These are phyloP conservation scores for Candida gorgasii DNA, from an alignment of 805 yeast genomes.

Conservation along the genomic window DNA sequence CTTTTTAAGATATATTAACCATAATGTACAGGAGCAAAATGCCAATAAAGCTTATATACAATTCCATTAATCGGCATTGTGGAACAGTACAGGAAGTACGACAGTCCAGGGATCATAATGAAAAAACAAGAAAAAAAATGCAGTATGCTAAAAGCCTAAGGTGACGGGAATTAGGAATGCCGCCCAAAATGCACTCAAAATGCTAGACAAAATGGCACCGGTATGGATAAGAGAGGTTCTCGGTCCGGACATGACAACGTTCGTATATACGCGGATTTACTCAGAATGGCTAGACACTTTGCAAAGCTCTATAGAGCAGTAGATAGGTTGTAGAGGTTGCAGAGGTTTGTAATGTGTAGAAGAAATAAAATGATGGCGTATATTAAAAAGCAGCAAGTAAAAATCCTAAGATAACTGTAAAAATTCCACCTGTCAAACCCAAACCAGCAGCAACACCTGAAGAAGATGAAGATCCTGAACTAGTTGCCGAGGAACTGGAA, in stretches of 20 bases:
- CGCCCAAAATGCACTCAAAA: too few species aligned
- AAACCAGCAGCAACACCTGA: neutral
- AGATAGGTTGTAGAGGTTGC: too few species aligned
- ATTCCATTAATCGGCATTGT: slow-evolving; percentile 5
- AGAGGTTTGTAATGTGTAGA: too few species aligned
- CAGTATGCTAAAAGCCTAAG: slow-evolving; percentile 1
- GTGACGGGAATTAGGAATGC: neutral
- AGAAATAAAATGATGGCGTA: too few species aligned
- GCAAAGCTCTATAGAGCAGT: too few species aligned
- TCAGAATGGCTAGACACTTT: too few species aligned
- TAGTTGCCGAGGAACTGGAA: slow-evolving; percentile 1
- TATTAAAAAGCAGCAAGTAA: slow-evolving; percentile 8
- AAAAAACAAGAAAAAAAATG: neutral
- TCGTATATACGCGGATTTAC: too few species aligned
- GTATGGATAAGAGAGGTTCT: too few species aligned
- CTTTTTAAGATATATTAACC: too few species aligned
- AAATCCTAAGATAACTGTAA: slow-evolving; percentile 12
- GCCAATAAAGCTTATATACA: slow-evolving; percentile 1
- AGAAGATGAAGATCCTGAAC: slow-evolving; percentile 8
- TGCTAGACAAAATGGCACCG: too few species aligned
- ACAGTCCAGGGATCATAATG: neutral
- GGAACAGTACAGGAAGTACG: neutral
- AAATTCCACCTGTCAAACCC: slow-evolving; percentile 11
- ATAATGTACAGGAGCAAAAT: neutral
- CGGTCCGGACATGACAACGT: too few species aligned